Conservation (phyloP, 768 basidiomycete genomes). For the Lyophyllum atratum region DNA sequence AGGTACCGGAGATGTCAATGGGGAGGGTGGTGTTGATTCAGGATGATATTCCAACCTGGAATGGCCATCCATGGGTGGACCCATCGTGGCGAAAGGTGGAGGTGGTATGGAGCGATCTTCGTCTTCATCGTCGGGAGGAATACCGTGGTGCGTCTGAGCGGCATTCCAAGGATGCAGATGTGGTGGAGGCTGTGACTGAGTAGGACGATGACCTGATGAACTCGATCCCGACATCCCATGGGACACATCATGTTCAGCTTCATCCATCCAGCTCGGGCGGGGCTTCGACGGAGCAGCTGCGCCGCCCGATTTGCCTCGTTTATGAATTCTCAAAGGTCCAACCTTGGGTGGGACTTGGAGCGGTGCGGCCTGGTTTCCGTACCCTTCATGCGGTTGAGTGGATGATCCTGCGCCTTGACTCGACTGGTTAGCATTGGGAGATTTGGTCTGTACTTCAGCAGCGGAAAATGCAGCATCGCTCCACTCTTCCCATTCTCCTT, state of each 20-base stretch:
- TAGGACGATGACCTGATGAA: neutral
- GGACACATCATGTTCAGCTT: neutral
- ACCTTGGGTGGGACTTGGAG: constrained; percentile 16
- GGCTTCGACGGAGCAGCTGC: constrained; percentile 12
- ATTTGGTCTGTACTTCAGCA: constrained; percentile 17
- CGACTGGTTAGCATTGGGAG: neutral
- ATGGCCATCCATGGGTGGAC: constrained; percentile 37
- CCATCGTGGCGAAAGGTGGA: constrained; percentile 39
- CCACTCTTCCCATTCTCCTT: constrained; percentile 54
- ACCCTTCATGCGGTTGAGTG: constrained; percentile 3
- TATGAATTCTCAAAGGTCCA: constrained; percentile 39
- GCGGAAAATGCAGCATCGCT: constrained; percentile 42
- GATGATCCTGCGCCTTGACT: constrained; percentile 6
- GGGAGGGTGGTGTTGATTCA: constrained; percentile 23
- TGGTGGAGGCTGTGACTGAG: neutral
- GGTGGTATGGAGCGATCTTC: constrained; percentile 32
- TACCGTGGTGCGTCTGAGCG: constrained; percentile 4
- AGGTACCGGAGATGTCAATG: constrained; percentile 18
- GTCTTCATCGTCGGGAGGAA: constrained; percentile 18
- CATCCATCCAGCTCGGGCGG: constrained; percentile 15
- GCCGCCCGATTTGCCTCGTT: constrained; percentile 21
- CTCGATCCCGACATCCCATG: neutral
- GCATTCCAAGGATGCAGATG: neutral
- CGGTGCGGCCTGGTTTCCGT: neutral
- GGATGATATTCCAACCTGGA: constrained; percentile 24